These are phyloP conservation scores for Sugiyamaella novakii DNA, from an alignment of 1,139 yeast genomes.

Conservation along the genomic window DNA sequence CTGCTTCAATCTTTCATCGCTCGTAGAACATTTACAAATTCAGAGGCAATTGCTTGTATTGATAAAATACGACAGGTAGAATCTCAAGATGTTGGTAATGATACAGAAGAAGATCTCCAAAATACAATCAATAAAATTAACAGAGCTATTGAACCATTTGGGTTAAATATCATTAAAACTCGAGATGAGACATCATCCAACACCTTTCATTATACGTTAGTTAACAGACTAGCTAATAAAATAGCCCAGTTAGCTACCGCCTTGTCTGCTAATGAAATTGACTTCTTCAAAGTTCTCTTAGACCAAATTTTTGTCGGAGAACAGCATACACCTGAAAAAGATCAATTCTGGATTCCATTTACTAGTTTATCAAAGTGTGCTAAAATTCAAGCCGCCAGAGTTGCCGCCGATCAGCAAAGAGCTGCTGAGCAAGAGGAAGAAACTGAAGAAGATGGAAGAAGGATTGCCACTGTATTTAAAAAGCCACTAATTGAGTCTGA, in stretches of 20 bases:
- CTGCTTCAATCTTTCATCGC: constrained; percentile 21
- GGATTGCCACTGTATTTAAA: not conserved
- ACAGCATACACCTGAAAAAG: constrained; percentile 17
- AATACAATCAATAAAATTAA: constrained; percentile 18
- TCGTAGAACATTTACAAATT: constrained; percentile 17
- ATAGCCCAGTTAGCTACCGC: constrained; percentile 29
- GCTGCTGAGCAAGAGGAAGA: constrained; percentile 1
- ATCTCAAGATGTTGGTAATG: too few species aligned
- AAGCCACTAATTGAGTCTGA: constrained; percentile 14
- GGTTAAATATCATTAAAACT: constrained; percentile 30
- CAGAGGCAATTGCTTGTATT: constrained; percentile 15
- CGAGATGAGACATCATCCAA: constrained; percentile 26
- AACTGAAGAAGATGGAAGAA: not conserved
- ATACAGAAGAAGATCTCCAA: constrained; percentile 11
- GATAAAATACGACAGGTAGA: constrained; percentile 13
- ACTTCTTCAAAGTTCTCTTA: constrained; percentile 28
- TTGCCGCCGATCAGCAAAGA: constrained; percentile 1
- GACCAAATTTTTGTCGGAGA: constrained; percentile 28
- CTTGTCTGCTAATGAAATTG: constrained; percentile 28
- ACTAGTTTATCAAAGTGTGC: constrained; percentile 1
- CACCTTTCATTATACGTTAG: constrained; percentile 23
- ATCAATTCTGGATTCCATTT: constrained; percentile 22
- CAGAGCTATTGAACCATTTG: constrained; percentile 23
- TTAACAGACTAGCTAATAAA: constrained; percentile 23
- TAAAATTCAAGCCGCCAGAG: not conserved